These are phyloP conservation scores for Trichosporon sp. DNA, from an alignment of 1,284 basidiomycete species.

Conservation along the genomic window DNA sequence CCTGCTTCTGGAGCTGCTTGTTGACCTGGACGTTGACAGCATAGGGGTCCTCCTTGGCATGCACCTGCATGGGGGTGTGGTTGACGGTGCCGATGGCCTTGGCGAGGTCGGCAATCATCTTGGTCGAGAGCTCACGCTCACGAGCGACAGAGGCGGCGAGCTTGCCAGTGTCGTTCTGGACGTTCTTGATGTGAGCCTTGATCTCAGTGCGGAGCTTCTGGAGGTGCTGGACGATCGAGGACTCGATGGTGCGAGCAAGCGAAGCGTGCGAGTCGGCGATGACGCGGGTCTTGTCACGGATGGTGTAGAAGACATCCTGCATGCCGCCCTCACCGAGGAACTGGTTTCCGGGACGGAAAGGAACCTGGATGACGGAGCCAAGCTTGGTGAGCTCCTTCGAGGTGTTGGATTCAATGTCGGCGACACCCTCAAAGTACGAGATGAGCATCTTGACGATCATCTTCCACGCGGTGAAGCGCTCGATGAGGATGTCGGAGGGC, in stretches of 20 bases:
- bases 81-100: conserved; percentile 87
- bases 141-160: conserved; percentile 90
- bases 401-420: conserved; percentile 93
- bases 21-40: conserved; percentile 75
- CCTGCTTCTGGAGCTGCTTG: conserved; percentile 88
- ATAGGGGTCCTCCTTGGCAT: conserved; percentile 82
- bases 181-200: conserved; percentile 96
- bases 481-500: conserved; percentile 95
- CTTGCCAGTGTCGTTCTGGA: conserved; percentile 97
- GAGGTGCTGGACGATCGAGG: conserved; percentile 95
- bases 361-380: conserved; percentile 96
- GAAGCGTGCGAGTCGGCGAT: conserved; percentile 98
- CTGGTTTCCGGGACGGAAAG: conserved; percentile 92
- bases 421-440: conserved; percentile 73
- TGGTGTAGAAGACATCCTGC: conserved; percentile 90
- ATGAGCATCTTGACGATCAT: conserved; percentile 91
- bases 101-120: conserved; percentile 83
- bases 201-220: conserved; percentile 92
- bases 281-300: conserved; percentile 89
- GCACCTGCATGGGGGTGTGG: conserved; percentile 90
- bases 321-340: conserved; percentile 91
- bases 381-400: conserved; percentile 93
- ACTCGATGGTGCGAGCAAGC: conserved; percentile 92
- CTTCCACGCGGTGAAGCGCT: conserved; percentile 70
- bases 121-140: conserved; percentile 88